Base-by-base conservation (phyloP, 1,284 basidiomycete genomes). In the Cryptococcus deneoformans region DNA sequence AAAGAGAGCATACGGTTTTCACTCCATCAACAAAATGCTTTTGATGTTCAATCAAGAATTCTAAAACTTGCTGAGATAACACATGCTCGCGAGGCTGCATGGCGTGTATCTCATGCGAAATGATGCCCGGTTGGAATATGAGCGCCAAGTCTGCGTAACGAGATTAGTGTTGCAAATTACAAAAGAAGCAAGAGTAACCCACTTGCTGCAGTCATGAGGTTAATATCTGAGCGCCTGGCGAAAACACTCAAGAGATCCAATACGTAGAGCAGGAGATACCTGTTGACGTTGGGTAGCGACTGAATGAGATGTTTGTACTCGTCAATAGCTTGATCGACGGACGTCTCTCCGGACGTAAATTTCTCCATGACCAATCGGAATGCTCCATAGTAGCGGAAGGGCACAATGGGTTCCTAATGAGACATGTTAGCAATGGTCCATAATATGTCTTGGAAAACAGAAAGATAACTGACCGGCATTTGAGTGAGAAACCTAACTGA, bases 151-250 rank as follows among this genome's bases (percentile, higher is more conserved):
- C 92, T 93, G 70, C 5, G 35, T 9, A 42, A 1, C 37, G 29
- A 37, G 16, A 16, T 52, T 36, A 57, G 55, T 48, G 29, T n/a
- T 5, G 1, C 14, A 6, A 35, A 42, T 16, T 8, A 20, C n/a
- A 14, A n/a, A 48, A 24, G 39, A 20, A 40, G 46, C 37, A 51
- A 36, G 52, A 53, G 14, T 47, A 58, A 67, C 89, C 70, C 65
- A 94, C 92, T 99, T 59, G 89, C 84, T 12, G 94, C 89, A 1
- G 89, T 94, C 95, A 99, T 99, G 48, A 94, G 81, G 73, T 98
- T 99, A 80, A 88, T 89, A 66, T 93, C 89, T 34, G 87, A 85
- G 73, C 92, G 92, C 57, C 88, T 85, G 2, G 92, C 88, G 78
- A 99, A 97, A 7, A 99, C 92, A 49, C 92, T 92, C 49, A 99